Base-by-base conservation (phyloP, 106 monocot genomes). In the Allium cepa region DNA sequence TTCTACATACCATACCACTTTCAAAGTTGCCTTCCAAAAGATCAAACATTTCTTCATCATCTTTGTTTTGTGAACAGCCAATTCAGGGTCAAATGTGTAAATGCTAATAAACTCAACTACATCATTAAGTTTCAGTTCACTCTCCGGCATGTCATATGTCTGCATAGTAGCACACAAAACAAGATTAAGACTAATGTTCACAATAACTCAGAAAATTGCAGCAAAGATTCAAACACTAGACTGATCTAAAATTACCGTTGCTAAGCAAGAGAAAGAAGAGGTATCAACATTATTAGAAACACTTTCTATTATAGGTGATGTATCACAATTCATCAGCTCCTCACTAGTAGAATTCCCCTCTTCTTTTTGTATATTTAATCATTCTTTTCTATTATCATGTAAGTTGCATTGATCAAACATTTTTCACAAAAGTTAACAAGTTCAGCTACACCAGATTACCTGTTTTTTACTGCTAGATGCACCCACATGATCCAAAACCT, bases 61-160 rank as follows among this genome's bases (percentile, higher is more conserved):
- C 49, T 1, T 75, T 75, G 69, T 78, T 17, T 68, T 62, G 52
- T 77, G 69, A 69, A 59, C 72, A 80, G 67, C 80, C 67, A 85
- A 75, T 18, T 92, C 84, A 28, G 99, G 87, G 61, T 99, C 85
- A 83, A 90, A 99, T 16, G 90, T 90, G 77, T 90, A 99, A 51
- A 99, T 72, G 27, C 93, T 92, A 52, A 99, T 90, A 72, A 99
- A 93, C 78, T 99, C 99, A 62, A 81, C 57, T 6, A 90, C 90
- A 74, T 99, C 99, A 76, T 99, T 93, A 71, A 99, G 62, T 69
- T 93, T 92, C 15, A 99, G 47, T 69, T 93, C 77, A 71, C 77
- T 69, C 51, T 99, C 92, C 26, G 79, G 90, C 59, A 75, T 71
- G 68, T 99, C 93, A 77, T 99, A 99, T 8, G 85, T 64, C 99